These are phyloP conservation scores for Candida nitratophila DNA, from an alignment of 805 yeast genomes.

Conservation along the genomic window DNA sequence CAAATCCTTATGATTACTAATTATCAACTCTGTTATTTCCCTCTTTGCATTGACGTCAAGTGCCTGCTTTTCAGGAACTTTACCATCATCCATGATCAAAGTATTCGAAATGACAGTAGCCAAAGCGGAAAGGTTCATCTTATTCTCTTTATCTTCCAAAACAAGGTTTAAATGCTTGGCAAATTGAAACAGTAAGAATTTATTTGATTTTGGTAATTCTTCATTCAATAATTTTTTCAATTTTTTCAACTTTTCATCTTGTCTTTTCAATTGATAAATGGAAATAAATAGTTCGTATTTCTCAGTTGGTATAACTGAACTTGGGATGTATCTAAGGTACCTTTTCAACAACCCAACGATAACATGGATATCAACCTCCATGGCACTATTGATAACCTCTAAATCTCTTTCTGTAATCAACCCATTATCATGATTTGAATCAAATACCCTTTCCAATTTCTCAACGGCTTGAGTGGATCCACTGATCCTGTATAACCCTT, in stretches of 20 bases:
- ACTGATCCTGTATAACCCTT: conserved; percentile 87
- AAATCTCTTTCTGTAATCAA: not conserved
- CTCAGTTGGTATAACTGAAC: conserved; percentile 71
- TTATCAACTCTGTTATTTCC: not conserved
- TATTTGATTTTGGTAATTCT: conserved; percentile 62
- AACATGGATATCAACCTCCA: conserved; percentile 67
- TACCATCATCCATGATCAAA: not conserved
- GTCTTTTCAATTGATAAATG: conserved; percentile 32
- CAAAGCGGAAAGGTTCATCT: conserved; percentile 79
- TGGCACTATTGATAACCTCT: conserved; percentile 1
- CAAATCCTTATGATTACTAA: conserved; percentile 4
- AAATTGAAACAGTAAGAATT: conserved; percentile 45
- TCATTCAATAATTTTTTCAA: conserved; percentile 38
- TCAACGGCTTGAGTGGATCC: conserved; percentile 71
- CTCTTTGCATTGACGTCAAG: not conserved
- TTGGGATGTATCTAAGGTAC: conserved; percentile 76
- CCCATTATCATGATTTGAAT: conserved; percentile 14
- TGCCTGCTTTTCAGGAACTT: not conserved
- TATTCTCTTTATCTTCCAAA: conserved; percentile 48
- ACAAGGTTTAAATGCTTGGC: conserved; percentile 62
- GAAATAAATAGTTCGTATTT: conserved; percentile 61
- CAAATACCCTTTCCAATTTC: conserved; percentile 28
- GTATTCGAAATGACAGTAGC: conserved; percentile 77
- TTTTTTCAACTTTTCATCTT: conserved; percentile 28
- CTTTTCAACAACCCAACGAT: conserved; percentile 82